Evolutionary conservation across 768 basidiomycete genomes (phyloP).

Genomic region (Lactarius vividus): DNA sequence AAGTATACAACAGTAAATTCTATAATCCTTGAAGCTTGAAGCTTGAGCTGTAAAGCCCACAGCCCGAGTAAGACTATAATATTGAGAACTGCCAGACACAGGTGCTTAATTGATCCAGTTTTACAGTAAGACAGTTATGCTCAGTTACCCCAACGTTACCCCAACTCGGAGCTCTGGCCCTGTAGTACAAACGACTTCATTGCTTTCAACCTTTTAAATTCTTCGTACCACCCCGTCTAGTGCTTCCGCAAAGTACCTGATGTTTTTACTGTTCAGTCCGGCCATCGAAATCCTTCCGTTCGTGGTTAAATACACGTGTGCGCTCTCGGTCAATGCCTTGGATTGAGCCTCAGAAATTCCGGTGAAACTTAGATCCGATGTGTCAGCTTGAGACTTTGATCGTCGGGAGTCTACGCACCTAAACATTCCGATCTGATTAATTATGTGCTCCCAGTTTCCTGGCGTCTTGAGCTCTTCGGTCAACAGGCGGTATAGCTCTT

Average conservation of each 20-base stretch:
- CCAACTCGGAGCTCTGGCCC: background rate
- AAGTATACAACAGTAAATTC: too few species aligned
- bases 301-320: slow-evolving; percentile 80
- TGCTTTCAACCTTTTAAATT: slow-evolving; percentile 19
- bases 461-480: slow-evolving; percentile 81
- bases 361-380: slow-evolving; percentile 60
- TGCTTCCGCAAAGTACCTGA: slow-evolving; percentile 69
- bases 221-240: slow-evolving; percentile 67
- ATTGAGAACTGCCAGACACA: too few species aligned
- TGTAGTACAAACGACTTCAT: background rate
- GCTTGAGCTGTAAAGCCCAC: too few species aligned
- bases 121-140: too few species aligned
- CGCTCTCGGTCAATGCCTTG: slow-evolving; percentile 62
- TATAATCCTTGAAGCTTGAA: too few species aligned
- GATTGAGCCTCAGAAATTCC: slow-evolving; percentile 70
- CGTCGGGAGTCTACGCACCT: slow-evolving; percentile 48
- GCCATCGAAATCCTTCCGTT: slow-evolving; percentile 97
- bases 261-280: slow-evolving; percentile 76
- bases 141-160: background rate
- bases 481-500: slow-evolving; percentile 69
- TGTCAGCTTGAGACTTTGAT: slow-evolving; percentile 21
- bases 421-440: slow-evolving; percentile 97
- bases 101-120: too few species aligned
- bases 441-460: slow-evolving; percentile 94
- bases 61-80: too few species aligned